These are phyloP conservation scores for Claviceps sp. DNA, from an alignment of 2,329 filamentous ascomycete species.

Conservation along the genomic window DNA sequence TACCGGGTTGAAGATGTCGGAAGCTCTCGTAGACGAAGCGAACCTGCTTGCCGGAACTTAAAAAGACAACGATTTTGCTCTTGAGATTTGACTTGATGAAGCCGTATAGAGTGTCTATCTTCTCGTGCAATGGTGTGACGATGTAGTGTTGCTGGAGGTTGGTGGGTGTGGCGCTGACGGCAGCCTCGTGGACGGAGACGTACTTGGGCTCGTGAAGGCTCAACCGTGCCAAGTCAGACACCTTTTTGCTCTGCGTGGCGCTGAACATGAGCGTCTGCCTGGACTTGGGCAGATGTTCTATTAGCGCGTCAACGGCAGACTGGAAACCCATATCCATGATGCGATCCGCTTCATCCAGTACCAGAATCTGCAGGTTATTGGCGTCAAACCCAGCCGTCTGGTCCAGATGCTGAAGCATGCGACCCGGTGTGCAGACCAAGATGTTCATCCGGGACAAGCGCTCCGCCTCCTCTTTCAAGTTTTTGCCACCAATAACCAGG, in stretches of 20 bases:
- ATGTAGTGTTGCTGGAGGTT: slow-evolving; percentile 87
- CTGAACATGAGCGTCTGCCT: slow-evolving; percentile 92
- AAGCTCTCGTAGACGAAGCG: slow-evolving; percentile 92
- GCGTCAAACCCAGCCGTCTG: slow-evolving; percentile 85
- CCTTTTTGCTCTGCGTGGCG: slow-evolving; percentile 88
- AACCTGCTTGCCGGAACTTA: slow-evolving; percentile 92
- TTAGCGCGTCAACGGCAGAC: slow-evolving; percentile 74
- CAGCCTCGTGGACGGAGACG: slow-evolving; percentile 80
- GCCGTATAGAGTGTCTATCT: slow-evolving; percentile 82
- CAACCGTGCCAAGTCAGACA: slow-evolving; percentile 80
- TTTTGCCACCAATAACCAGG: slow-evolving; percentile 87
- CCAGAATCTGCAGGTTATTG: slow-evolving; percentile 81
- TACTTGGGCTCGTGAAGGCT: slow-evolving; percentile 89
- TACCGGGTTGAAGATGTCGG: slow-evolving; percentile 84
- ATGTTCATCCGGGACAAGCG: slow-evolving; percentile 90
- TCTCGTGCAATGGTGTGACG: slow-evolving; percentile 70
- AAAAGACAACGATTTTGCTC: slow-evolving; percentile 87
- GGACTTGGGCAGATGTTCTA: slow-evolving; percentile 76
- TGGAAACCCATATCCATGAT: slow-evolving; percentile 98
- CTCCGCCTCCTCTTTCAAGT: slow-evolving; percentile 72
- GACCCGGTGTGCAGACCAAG: slow-evolving; percentile 83
- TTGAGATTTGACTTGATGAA: slow-evolving; percentile 88
- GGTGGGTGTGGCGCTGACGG: slow-evolving; percentile 64
- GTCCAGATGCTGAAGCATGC: slow-evolving; percentile 90
- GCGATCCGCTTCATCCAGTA: slow-evolving; percentile 89